These are phyloP conservation scores for Martiniozyma asiatica DNA, from an alignment of 1,139 yeast species.

Conservation along the genomic window DNA sequence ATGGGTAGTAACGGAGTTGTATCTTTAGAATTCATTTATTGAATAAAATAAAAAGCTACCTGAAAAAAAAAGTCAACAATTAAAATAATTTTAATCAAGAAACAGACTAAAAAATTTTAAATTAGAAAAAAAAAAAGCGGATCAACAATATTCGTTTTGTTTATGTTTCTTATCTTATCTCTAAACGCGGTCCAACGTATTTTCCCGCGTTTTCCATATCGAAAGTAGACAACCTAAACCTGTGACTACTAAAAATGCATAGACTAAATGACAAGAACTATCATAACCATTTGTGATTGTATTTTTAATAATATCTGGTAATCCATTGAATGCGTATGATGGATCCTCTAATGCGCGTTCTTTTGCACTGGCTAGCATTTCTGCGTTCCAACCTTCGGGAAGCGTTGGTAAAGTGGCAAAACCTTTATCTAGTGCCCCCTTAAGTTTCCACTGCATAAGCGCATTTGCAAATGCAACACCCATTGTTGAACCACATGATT, in stretches of 20 bases:
- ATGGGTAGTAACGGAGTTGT: too few relatives aligned
- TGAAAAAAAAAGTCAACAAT: too few relatives aligned
- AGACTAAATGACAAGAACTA: constrained; percentile 24
- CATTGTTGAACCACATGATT: constrained; percentile 35
- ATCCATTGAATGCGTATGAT: constrained; percentile 21
- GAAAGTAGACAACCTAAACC: constrained; percentile 9
- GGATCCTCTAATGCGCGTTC: constrained; percentile 28
- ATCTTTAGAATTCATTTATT: too few relatives aligned
- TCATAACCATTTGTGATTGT: constrained; percentile 27
- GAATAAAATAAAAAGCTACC: too few relatives aligned
- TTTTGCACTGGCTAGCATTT: constrained; percentile 17
- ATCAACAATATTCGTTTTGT: too few relatives aligned
- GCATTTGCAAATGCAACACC: constrained; percentile 36
- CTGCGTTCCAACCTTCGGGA: constrained; percentile 1
- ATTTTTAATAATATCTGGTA: constrained; percentile 24
- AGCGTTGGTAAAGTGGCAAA: not conserved
- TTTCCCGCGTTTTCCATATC: too few relatives aligned
- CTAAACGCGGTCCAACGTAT: too few relatives aligned
- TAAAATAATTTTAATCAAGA: too few relatives aligned
- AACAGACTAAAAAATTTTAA: too few relatives aligned
- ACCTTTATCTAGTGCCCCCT: not conserved
- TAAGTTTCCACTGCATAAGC: constrained; percentile 24
- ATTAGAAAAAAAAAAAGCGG: too few relatives aligned
- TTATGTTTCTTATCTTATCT: too few relatives aligned
- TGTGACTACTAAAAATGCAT: constrained; percentile 24